phyloP scores from a whole-genome alignment of 2,329 filamentous ascomycete species.

The Colletotrichum godetiae region DNA sequence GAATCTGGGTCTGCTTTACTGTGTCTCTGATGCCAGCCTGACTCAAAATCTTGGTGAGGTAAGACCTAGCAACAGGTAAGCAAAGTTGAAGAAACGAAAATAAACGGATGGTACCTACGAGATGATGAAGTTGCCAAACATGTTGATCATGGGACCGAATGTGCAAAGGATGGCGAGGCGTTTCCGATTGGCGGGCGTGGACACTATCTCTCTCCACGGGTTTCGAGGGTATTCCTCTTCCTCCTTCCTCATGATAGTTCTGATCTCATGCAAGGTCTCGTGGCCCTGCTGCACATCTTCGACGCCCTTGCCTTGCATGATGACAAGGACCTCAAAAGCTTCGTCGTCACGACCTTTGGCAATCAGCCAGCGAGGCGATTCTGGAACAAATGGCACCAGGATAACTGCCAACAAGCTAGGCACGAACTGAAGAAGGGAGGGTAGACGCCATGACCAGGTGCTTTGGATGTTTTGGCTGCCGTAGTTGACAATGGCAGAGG shows the following conservation, averaged over 20 bases:
- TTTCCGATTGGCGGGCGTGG: slow-evolving; percentile 40
- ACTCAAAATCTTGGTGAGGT: slow-evolving; percentile 43
- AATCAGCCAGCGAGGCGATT: slow-evolving; percentile 49
- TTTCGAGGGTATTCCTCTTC: slow-evolving; percentile 40
- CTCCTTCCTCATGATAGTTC: slow-evolving; percentile 39
- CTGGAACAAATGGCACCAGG: slow-evolving; percentile 19
- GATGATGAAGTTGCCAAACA: slow-evolving; percentile 46
- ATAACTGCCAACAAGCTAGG: slow-evolving; percentile 42
- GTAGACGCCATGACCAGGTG: slow-evolving; percentile 50
- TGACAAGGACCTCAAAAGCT: slow-evolving; percentile 48
- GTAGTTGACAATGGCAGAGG: slow-evolving; percentile 44
- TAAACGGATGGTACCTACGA: slow-evolving; percentile 36
- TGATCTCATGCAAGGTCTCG: slow-evolving; percentile 39
- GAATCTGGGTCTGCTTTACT: slow-evolving; percentile 42
- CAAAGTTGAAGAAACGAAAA: neutral
- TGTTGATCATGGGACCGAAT: slow-evolving; percentile 43
- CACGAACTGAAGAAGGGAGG: slow-evolving; percentile 47
- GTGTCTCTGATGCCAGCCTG: slow-evolving; percentile 45
- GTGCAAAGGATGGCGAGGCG: slow-evolving; percentile 40
- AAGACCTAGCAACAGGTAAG: slow-evolving; percentile 36
- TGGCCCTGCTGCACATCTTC: slow-evolving; percentile 31
- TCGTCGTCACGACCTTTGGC: slow-evolving; percentile 44
- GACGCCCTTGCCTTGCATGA: slow-evolving; percentile 55
- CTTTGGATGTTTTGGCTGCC: slow-evolving; percentile 46
- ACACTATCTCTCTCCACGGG: slow-evolving; percentile 42